A percentile compares a stretch with the other conserved stretches of the same genome.
These are phyloP conservation scores for Chrysosporium keratinophilum DNA, from an alignment of 2,329 filamentous ascomycete species.

Conservation along the genomic window DNA sequence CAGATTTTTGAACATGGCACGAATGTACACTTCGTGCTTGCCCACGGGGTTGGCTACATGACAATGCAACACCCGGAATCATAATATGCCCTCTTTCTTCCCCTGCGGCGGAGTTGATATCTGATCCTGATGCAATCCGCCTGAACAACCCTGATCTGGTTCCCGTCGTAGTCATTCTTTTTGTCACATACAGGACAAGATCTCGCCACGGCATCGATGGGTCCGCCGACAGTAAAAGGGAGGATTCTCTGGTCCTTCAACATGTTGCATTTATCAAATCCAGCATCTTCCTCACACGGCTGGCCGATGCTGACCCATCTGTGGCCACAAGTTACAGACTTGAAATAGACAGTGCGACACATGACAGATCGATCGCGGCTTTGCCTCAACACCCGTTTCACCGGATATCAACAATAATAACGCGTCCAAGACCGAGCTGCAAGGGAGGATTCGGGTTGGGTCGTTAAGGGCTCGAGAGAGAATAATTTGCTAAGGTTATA, in stretches of 20 bases:
- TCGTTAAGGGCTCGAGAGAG: background rate
- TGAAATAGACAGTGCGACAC: constrained; percentile 40
- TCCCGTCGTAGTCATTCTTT: constrained; percentile 25
- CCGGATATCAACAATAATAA: background rate
- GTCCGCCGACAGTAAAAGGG: constrained; percentile 13
- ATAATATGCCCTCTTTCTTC: constrained; percentile 2
- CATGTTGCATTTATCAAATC: constrained; percentile 23
- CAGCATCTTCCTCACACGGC: constrained; percentile 31
- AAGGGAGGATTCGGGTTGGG: background rate
- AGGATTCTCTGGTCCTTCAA: constrained; percentile 15
- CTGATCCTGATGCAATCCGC: constrained; percentile 9
- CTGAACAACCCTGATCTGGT: constrained; percentile 22
- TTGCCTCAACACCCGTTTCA: background rate
- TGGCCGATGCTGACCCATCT: constrained; percentile 40
- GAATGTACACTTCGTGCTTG: background rate
- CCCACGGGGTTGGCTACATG: constrained; percentile 9
- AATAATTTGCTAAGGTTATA: background rate
- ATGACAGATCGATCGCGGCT: constrained; percentile 24
- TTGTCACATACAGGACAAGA: constrained; percentile 26
- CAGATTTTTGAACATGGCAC: no score
- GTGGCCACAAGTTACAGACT: constrained; percentile 39
- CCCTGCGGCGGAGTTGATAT: background rate
- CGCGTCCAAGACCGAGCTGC: background rate
- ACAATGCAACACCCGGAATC: constrained; percentile 10
- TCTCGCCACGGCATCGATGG: constrained; percentile 18